Evolutionary conservation across 371 early-diverging fungal genomes (phyloP).

Genomic region (Rhizopus sp.): DNA sequence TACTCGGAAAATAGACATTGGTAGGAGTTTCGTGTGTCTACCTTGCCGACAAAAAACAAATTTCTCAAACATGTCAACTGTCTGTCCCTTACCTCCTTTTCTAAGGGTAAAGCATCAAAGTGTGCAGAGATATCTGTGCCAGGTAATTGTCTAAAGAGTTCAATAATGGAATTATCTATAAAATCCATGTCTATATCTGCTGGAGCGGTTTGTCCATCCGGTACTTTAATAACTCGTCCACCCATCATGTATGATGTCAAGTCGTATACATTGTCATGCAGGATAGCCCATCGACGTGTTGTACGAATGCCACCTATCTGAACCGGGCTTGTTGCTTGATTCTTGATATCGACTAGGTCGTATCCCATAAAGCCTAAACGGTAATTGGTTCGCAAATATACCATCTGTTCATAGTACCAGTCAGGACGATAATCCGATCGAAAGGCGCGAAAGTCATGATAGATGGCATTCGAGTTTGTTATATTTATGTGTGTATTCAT

Average conservation of each 20-base stretch:
- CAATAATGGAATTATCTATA: constrained; percentile 61
- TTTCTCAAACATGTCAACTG: constrained; percentile 75
- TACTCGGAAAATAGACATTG: constrained; percentile 89
- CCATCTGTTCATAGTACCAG: constrained; percentile 60
- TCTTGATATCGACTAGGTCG: constrained; percentile 41
- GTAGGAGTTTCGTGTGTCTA: constrained; percentile 83
- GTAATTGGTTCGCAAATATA: constrained; percentile 51
- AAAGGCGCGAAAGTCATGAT: constrained; percentile 49
- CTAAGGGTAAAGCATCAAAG: constrained; percentile 56
- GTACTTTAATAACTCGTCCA: constrained; percentile 18
- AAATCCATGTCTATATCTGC: constrained; percentile 41
- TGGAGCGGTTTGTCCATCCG: constrained; percentile 19
- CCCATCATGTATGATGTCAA: constrained; percentile 57
- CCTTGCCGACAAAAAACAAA: constrained; percentile 83
- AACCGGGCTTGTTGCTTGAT: constrained; percentile 36
- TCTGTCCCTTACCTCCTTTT: constrained; percentile 34
- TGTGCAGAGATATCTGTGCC: constrained; percentile 71
- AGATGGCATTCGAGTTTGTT: constrained; percentile 41
- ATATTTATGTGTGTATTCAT: constrained; percentile 44
- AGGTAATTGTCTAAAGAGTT: constrained; percentile 63
- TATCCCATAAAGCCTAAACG: constrained; percentile 53
- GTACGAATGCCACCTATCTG: constrained; percentile 30
- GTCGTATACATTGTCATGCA: constrained; percentile 61
- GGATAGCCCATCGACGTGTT: constrained; percentile 45
- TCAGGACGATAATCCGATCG: constrained; percentile 46